These are phyloP conservation scores for Kwoniella dejecticola DNA, from an alignment of 768 basidiomycete species.

Conservation along the genomic window DNA sequence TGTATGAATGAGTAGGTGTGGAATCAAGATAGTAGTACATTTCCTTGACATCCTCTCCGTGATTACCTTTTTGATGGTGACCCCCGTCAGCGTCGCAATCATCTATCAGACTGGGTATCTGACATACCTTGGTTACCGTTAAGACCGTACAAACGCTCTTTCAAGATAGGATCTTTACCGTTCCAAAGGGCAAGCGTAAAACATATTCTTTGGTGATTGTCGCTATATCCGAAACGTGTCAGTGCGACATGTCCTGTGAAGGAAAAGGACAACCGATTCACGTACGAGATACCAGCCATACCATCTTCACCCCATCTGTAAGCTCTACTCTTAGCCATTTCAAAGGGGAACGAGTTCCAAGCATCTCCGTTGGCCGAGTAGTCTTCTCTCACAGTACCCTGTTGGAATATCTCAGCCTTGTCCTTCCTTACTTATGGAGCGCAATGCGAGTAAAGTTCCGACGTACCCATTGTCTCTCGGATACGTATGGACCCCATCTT, in stretches of 20 bases:
- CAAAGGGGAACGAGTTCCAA: slow-evolving; percentile 55
- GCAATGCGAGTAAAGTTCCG: too few species aligned
- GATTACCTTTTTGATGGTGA: slow-evolving; percentile 70
- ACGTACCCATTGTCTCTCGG: slow-evolving; percentile 94
- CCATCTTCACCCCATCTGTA: slow-evolving; percentile 99
- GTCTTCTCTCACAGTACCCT: slow-evolving; percentile 98
- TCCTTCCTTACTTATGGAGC: too few species aligned
- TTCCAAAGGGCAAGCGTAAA: slow-evolving; percentile 93
- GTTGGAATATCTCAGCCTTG: background rate
- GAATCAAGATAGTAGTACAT: slow-evolving; percentile 98
- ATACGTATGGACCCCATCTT: slow-evolving; percentile 96
- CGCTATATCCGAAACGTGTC: slow-evolving; percentile 54
- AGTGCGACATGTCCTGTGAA: background rate
- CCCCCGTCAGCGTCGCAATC: too few species aligned
- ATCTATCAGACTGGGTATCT: too few species aligned
- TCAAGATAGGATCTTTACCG: slow-evolving; percentile 86
- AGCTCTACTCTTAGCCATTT: slow-evolving; percentile 62
- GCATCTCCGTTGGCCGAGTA: slow-evolving; percentile 96
- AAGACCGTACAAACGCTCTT: slow-evolving; percentile 93
- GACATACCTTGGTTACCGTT: slow-evolving; percentile 79
- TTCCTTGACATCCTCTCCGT: slow-evolving; percentile 99
- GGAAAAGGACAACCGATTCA: slow-evolving; percentile 3
- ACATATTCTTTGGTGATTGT: slow-evolving; percentile 93
- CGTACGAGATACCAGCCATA: slow-evolving; percentile 82
- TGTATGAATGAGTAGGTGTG: slow-evolving; percentile 98